A percentile compares a stretch with the other conserved stretches of the same genome.
These are phyloP conservation scores for Hanseniaspora pseudoguilliermondii DNA, from an alignment of 805 yeast species.

Conservation along the genomic window DNA sequence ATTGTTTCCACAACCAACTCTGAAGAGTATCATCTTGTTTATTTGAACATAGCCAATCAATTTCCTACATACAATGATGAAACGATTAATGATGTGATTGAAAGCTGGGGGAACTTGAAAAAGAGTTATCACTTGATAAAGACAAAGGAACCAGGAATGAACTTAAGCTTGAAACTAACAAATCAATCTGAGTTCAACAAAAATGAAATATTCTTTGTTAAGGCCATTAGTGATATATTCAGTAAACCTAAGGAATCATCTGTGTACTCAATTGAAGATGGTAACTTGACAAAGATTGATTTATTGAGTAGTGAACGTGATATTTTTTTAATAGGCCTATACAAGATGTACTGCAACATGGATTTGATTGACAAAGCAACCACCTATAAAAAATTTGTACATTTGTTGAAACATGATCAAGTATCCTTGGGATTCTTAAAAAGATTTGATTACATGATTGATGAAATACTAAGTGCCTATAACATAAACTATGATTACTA, in stretches of 20 bases:
- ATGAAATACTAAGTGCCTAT: neutral
- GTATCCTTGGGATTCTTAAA: neutral
- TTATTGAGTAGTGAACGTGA: neutral
- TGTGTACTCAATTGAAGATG: neutral
- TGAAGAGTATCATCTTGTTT: constrained; percentile 2
- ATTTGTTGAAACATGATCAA: neutral
- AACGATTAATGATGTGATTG: neutral
- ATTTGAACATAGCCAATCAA: neutral
- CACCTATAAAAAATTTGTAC: neutral
- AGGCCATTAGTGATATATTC: neutral
- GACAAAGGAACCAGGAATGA: neutral
- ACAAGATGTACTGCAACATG: neutral
- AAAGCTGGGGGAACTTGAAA: constrained; percentile 3
- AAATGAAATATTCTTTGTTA: constrained; percentile 7
- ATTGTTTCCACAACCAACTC: neutral
- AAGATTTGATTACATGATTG: neutral
- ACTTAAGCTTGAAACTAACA: neutral
- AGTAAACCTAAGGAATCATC: neutral
- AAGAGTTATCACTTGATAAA: neutral
- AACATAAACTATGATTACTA: neutral
- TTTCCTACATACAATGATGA: neutral
- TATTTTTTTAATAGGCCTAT: neutral
- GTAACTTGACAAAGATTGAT: neutral
- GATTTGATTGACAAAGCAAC: neutral
- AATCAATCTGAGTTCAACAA: constrained; percentile 1